Evolutionary conservation across 1,284 basidiomycete genomes (phyloP), one percentile per base, ranked within the genome.

Genomic region (Malassezia restricta): DNA sequence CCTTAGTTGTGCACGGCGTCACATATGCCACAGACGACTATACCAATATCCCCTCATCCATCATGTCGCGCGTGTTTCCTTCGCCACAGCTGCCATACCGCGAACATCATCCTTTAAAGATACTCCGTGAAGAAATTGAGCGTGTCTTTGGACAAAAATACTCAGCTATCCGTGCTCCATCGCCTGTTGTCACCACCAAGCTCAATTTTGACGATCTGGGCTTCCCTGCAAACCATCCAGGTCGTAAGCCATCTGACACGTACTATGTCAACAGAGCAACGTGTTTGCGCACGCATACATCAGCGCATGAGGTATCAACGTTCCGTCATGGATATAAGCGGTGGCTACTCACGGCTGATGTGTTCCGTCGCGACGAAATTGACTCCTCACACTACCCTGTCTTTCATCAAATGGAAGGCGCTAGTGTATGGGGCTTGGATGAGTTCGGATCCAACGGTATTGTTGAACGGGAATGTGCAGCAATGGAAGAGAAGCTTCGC

Each of bases 341-440:
- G 48, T 98, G 91, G 87, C 78, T 98, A 31, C 79, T 98, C 44
- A 87, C 90, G 1, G 91, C 94, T n/a, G 94, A 99, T 76, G 94
- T 99, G 42, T 99, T 96, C 76, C 78, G 94, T 40, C 82, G 94
- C 61, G 94, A 99, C 80, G 94, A 98, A 76, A 98, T 99, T 61
- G 94, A 99, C 76, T 80, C 82, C 17, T 87, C 85, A 8, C 94
- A 99, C 75, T 96, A 96, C 74, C 94, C 94, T 15, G 86, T 95
- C 40, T 99, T 99, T 74, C 94, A 99, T 76, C 94, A 99, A 76
- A 89, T 95, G 77, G 94, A 99, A 74, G 94, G 92, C 30, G 89
- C 91, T 17, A 79, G 83, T 40, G 82, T 95, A 45, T 90, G 86
- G 62, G 27, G 45, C 0, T 43, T 47, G n/a, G 46, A 49, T 0